A percentile compares a stretch with the other conserved stretches of the same genome.
Evolutionary conservation across 2,329 filamentous ascomycete species (phyloP).

Genomic region (Fonsecaea nubica): DNA sequence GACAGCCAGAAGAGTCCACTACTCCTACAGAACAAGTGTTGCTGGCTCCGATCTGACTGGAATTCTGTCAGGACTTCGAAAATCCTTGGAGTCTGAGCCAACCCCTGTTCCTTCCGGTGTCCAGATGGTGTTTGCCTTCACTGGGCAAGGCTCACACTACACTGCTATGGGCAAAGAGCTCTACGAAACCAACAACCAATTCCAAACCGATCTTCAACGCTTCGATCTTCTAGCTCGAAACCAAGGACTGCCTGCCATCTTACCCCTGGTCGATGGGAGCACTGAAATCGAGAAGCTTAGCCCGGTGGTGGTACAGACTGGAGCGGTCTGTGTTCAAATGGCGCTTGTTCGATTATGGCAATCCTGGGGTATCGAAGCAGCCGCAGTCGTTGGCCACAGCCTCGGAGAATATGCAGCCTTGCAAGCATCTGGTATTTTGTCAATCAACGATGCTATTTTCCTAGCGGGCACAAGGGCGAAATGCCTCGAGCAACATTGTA

Average conservation of each 20-base stretch:
- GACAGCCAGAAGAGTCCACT: constrained; percentile 68
- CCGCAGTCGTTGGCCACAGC: constrained; percentile 43
- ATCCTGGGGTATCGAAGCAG: constrained; percentile 40
- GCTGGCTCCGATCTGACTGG: constrained; percentile 40
- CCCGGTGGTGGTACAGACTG: constrained; percentile 49
- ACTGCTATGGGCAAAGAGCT: constrained; percentile 43
- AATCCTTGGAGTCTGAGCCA: constrained; percentile 30
- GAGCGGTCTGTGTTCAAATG: constrained; percentile 51
- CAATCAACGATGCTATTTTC: constrained; percentile 40
- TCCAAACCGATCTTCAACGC: constrained; percentile 44
- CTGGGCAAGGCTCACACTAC: constrained; percentile 47
- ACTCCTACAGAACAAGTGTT: constrained; percentile 46
- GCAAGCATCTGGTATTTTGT: constrained; percentile 41
- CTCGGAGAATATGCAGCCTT: constrained; percentile 46
- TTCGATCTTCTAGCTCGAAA: constrained; percentile 44
- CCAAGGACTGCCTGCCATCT: constrained; percentile 44
- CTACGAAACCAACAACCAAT: constrained; percentile 41
- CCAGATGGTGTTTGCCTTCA: constrained; percentile 46
- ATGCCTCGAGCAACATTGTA: constrained; percentile 70
- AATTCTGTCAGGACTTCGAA: constrained; percentile 36
- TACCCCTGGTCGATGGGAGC: constrained; percentile 42
- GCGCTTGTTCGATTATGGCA: constrained; percentile 47
- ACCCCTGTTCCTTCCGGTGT: not conserved
- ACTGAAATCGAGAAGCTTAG: constrained; percentile 36
- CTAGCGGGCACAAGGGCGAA: constrained; percentile 61